A percentile compares a stretch with the other conserved stretches of the same genome.
phyloP scores from a whole-genome alignment of 495 filamentous ascomycete genomes.

The Penicillium soppii region DNA sequence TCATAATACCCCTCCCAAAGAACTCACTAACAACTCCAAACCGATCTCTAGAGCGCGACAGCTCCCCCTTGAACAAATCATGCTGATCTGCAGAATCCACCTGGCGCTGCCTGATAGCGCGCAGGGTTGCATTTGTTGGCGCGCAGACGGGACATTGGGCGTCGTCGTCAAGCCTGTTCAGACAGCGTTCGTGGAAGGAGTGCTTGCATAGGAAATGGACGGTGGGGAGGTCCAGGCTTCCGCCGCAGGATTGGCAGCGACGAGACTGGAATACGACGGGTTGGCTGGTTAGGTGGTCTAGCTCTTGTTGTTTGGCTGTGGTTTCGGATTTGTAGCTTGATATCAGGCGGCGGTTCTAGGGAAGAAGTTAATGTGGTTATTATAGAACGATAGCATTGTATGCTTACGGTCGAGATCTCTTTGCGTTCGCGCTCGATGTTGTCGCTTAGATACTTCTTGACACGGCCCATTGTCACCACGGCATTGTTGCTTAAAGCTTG shows the following conservation, averaged over 20 bases:
- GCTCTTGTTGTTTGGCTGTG: constrained; percentile 71
- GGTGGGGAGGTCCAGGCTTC: constrained; percentile 74
- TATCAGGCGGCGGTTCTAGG: constrained; percentile 76
- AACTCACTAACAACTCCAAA: constrained; percentile 91
- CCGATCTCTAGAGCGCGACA: constrained; percentile 76
- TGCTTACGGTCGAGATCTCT: constrained; percentile 68
- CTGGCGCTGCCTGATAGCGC: constrained; percentile 81
- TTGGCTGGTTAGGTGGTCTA: constrained; percentile 70
- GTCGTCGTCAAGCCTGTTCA: constrained; percentile 64
- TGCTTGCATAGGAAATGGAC: constrained; percentile 98
- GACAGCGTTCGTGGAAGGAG: constrained; percentile 87
- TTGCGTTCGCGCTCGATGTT: constrained; percentile 85
- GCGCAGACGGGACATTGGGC: constrained; percentile 85
- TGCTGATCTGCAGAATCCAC: constrained; percentile 85
- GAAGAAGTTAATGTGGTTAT: constrained; percentile 11
- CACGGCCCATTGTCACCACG: constrained; percentile 94
- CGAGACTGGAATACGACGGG: constrained; percentile 88
- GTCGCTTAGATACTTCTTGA: constrained; percentile 85
- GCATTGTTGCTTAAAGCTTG: constrained; percentile 82
- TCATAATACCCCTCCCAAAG: constrained; percentile 92
- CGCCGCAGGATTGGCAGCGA: constrained; percentile 76
- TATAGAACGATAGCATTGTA: neutral
- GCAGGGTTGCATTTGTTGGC: constrained; percentile 77
- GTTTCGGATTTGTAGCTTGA: constrained; percentile 85
- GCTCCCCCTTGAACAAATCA: constrained; percentile 81